Evolutionary conservation across 768 basidiomycete genomes (phyloP).

Genomic region (Trametes cinnabarina): DNA sequence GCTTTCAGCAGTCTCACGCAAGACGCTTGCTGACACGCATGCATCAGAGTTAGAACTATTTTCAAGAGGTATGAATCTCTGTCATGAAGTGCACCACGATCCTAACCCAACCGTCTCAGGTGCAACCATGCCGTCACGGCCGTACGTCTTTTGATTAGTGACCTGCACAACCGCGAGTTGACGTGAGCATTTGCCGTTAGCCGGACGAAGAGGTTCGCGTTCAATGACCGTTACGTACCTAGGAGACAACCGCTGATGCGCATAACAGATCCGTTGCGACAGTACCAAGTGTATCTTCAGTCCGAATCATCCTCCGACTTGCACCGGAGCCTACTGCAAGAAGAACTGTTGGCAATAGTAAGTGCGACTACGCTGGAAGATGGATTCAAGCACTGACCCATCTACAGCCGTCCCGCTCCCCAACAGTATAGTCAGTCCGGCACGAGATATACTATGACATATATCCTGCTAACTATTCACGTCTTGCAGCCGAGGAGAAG

Average conservation of each 20-base stretch:
- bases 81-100: neutral
- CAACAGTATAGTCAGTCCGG: slow-evolving; percentile 55
- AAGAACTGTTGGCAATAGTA: slow-evolving; percentile 50
- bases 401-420: slow-evolving; percentile 24
- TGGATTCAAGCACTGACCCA: slow-evolving; percentile 5
- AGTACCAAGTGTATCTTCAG: slow-evolving; percentile 52
- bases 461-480: slow-evolving; percentile 17
- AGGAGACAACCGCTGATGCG: neutral
- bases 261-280: slow-evolving; percentile 45
- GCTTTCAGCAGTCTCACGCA: no score
- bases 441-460: slow-evolving; percentile 8
- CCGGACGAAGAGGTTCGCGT: slow-evolving; percentile 37
- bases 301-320: slow-evolving; percentile 45
- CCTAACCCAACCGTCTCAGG: slow-evolving; percentile 18
- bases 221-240: neutral
- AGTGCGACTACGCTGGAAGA: slow-evolving; percentile 6
- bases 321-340: slow-evolving; percentile 43
- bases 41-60: slow-evolving; percentile 43
- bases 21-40: neutral
- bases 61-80: slow-evolving; percentile 29
- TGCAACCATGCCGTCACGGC: slow-evolving; percentile 48
- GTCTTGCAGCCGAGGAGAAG: slow-evolving; percentile 51
- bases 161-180: neutral
- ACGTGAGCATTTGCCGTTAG: slow-evolving; percentile 30
- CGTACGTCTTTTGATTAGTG: slow-evolving; percentile 30